Evolutionary conservation across 768 basidiomycete species (phyloP).

Genomic region (Auriscalpium microsporum): DNA sequence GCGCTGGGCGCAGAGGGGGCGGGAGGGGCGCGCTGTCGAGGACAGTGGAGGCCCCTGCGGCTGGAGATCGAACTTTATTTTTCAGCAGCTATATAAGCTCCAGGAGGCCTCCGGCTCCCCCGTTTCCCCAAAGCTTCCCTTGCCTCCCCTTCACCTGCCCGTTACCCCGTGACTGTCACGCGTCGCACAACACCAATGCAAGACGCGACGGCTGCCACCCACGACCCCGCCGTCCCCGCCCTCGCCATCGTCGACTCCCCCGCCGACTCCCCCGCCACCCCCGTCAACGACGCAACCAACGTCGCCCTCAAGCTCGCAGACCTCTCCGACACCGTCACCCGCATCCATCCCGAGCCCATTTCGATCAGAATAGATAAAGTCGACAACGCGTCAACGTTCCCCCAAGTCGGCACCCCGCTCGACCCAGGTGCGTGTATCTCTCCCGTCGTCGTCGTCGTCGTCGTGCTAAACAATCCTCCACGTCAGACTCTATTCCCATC

Average conservation of each 20-base stretch:
- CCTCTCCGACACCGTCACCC: constrained; percentile 55
- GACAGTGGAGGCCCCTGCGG: constrained; percentile 51
- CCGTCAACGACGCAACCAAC: constrained; percentile 39
- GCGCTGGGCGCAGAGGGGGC: constrained; percentile 6
- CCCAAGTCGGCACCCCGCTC: constrained; percentile 34
- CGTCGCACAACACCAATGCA: constrained; percentile 50
- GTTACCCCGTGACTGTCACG: constrained; percentile 63
- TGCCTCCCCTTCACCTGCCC: constrained; percentile 30
- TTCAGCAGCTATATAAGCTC: constrained; percentile 72
- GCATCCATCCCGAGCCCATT: constrained; percentile 55
- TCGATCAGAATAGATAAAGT: constrained; percentile 37
- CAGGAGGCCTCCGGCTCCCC: constrained; percentile 55
- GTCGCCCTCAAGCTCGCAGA: constrained; percentile 59
- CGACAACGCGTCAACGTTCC: constrained; percentile 36
- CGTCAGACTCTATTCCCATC: constrained; percentile 34
- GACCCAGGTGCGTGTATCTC: constrained; percentile 41
- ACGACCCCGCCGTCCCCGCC: constrained; percentile 2
- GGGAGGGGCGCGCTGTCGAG: constrained; percentile 12
- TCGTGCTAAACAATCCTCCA: not conserved
- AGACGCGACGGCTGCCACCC: constrained; percentile 33
- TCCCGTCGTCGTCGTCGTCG: not conserved
- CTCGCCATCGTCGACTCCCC: constrained; percentile 24
- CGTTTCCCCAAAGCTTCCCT: constrained; percentile 65
- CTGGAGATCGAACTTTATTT: constrained; percentile 83
- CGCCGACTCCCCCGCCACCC: constrained; percentile 52